Percentiles rank a stretch among this genome's conserved stretches.
Evolutionary conservation across 1,139 yeast genomes (phyloP).

Genomic region (Trichomonascaceae sp.): DNA sequence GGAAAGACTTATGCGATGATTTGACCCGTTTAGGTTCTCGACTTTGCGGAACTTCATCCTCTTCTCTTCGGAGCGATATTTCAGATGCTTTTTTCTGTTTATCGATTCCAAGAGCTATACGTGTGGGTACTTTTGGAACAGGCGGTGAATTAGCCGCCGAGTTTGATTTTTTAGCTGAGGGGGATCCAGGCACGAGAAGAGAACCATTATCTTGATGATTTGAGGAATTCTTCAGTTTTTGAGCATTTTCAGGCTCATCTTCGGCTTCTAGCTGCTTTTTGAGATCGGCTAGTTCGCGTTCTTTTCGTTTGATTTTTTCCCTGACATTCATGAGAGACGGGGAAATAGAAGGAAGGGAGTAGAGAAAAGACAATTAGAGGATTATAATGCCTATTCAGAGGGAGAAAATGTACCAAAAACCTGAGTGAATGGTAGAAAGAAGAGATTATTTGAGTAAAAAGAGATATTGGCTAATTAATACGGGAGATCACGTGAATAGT

Average conservation of each 20-base stretch:
- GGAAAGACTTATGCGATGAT: not conserved
- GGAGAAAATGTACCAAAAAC: not conserved
- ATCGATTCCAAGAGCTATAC: constrained; percentile 14
- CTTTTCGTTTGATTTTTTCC: not conserved
- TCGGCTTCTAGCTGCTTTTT: not conserved
- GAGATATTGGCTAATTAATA: not conserved
- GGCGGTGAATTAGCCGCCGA: not conserved
- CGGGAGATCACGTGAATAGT: too few relatives aligned
- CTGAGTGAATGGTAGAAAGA: not conserved
- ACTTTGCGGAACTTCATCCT: not conserved
- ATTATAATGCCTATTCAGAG: not conserved
- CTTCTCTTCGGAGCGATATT: constrained; percentile 12
- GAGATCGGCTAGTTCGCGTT: not conserved
- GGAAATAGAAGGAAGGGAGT: not conserved
- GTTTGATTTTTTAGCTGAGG: not conserved
- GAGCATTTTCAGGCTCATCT: not conserved
- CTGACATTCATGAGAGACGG: not conserved
- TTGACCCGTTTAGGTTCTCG: not conserved
- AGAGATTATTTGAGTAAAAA: not conserved
- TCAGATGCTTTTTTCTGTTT: constrained; percentile 16
- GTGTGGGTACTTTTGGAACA: constrained; percentile 5
- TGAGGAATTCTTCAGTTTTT: not conserved
- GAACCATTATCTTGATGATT: not conserved
- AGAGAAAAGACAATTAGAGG: not conserved
- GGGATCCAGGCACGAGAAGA: not conserved